Evolutionary conservation across 2,329 filamentous ascomycete species (phyloP).

Genomic region (Lithohypha guttulata): DNA sequence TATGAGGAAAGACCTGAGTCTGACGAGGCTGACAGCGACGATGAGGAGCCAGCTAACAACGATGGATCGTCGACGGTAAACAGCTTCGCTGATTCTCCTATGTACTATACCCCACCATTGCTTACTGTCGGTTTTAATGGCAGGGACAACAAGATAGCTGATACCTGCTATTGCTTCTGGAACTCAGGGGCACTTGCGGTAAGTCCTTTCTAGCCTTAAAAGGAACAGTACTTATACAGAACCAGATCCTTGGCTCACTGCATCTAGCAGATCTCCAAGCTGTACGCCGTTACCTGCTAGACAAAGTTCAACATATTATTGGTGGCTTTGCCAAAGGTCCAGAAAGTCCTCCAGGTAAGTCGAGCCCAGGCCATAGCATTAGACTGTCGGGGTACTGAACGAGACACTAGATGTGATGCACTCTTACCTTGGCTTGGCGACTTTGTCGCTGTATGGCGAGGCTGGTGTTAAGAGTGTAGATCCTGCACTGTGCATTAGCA

Average conservation of each 20-base stretch:
- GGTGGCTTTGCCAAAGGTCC: conserved; percentile 70
- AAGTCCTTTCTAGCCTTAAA: conserved; percentile 15
- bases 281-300: conserved; percentile 67
- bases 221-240: conserved; percentile 13
- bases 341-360: conserved; percentile 53
- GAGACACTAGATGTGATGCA: conserved; percentile 60
- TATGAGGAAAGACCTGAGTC: conserved; percentile 37
- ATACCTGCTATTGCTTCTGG: conserved; percentile 97
- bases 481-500: conserved; percentile 63
- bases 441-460: conserved; percentile 64
- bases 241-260: conserved; percentile 47
- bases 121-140: conserved; percentile 67
- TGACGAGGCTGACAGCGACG: conserved; percentile 20
- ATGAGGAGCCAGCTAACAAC: background rate
- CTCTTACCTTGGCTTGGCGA: conserved; percentile 75
- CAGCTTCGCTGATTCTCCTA: background rate
- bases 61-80: background rate
- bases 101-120: background rate
- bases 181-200: conserved; percentile 54
- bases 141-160: conserved; percentile 77
- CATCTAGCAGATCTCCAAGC: conserved; percentile 48
- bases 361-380: conserved; percentile 22
- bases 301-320: conserved; percentile 76
- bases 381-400: conserved; percentile 38
- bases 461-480: conserved; percentile 60